Conservation (phyloP, 2,329 filamentous ascomycete genomes). For the Trichoderma guizhouense region DNA sequence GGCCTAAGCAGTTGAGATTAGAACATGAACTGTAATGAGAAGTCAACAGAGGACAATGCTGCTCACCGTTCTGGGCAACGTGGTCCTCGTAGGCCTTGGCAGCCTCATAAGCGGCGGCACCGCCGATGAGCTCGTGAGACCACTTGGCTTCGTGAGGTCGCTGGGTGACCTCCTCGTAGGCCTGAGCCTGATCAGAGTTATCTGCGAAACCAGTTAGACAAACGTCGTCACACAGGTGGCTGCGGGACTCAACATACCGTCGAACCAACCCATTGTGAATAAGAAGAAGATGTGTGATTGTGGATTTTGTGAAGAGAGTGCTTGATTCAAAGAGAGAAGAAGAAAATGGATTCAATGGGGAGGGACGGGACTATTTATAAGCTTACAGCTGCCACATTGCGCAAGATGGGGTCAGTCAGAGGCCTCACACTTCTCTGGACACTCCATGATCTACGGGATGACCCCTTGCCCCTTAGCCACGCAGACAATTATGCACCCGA, state of each 20-base stretch:
- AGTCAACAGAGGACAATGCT: no score
- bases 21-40: not conserved
- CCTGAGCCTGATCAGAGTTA: slow-evolving; percentile 24
- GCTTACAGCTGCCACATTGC: slow-evolving; percentile 11
- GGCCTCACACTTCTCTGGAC: not conserved
- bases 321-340: not conserved
- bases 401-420: not conserved
- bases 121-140: slow-evolving; percentile 31
- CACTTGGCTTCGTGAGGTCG: slow-evolving; percentile 31
- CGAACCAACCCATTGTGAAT: slow-evolving; percentile 26
- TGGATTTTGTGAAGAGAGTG: not conserved
- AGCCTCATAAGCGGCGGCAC: slow-evolving; percentile 31
- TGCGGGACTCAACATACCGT: slow-evolving; percentile 18
- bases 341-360: not conserved
- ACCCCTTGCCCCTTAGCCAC: slow-evolving; percentile 4
- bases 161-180: slow-evolving; percentile 27
- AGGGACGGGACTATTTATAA: slow-evolving; percentile 14
- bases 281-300: slow-evolving; percentile 7
- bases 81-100: slow-evolving; percentile 34
- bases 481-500: not conserved
- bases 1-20: slow-evolving; percentile 20
- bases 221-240: not conserved
- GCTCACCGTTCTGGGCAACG: slow-evolving; percentile 25
- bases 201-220: slow-evolving; percentile 16
- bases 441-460: slow-evolving; percentile 6